Evolutionary conservation across 768 basidiomycete species (phyloP).

Genomic region (Auriscalpium orientale): DNA sequence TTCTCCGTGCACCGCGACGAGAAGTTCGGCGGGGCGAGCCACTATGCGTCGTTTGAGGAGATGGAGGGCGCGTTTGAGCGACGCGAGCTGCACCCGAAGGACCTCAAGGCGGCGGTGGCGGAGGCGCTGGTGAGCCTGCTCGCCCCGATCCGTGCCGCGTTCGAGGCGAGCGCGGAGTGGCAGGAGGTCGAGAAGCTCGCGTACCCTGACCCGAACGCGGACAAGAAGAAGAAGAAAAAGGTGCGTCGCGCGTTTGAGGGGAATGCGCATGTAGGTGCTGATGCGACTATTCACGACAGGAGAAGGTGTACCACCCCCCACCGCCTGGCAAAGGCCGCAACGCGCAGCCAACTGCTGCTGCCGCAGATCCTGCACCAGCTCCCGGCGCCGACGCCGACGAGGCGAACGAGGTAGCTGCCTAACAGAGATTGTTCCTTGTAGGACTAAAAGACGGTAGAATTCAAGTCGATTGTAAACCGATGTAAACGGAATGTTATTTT

Average conservation of each 20-base stretch:
- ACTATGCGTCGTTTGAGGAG: conserved; percentile 61
- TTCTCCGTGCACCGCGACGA: conserved; percentile 73
- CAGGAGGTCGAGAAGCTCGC: conserved; percentile 67
- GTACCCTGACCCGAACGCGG: conserved; percentile 73
- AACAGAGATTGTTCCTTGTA: no score
- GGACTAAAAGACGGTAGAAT: no score
- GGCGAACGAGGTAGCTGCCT: no score
- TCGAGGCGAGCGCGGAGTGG: conserved; percentile 75
- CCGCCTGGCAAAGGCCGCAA: conserved; percentile 75
- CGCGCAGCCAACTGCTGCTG: conserved; percentile 22
- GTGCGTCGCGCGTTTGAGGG: conserved; percentile 11
- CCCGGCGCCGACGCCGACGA: not conserved
- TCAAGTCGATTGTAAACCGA: not conserved
- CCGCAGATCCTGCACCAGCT: not conserved
- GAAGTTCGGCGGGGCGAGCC: conserved; percentile 74
- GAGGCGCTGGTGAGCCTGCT: conserved; percentile 69
- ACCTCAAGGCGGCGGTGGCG: conserved; percentile 75
- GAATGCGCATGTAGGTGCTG: not conserved
- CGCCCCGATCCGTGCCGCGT: conserved; percentile 73
- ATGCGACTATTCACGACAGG: conserved; percentile 35
- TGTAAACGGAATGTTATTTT: not conserved
- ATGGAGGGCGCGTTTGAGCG: conserved; percentile 69
- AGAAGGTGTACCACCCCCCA: conserved; percentile 77
- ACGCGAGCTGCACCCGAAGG: conserved; percentile 80
- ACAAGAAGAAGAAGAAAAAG: conserved; percentile 63